phyloP scores from a whole-genome alignment of 768 basidiomycete species.

The Austroboletus festivus region DNA sequence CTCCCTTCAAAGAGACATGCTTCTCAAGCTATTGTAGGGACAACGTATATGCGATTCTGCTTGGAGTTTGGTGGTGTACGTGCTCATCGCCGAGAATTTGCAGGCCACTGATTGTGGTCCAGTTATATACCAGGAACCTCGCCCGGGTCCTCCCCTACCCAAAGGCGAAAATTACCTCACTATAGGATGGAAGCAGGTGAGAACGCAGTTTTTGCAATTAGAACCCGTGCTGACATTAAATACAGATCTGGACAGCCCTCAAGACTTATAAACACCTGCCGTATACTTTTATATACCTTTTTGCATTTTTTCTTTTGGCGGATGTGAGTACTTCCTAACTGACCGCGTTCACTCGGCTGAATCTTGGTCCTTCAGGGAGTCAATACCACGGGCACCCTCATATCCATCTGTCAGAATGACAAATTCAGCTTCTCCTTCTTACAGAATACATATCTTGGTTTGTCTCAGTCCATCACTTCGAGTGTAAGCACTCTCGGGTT shows the following conservation, averaged over 20 bases:
- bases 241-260: constrained; percentile 70
- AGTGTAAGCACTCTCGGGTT: constrained; percentile 70
- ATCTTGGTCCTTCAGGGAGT: constrained; percentile 48
- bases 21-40: constrained; percentile 38
- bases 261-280: constrained; percentile 78
- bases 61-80: constrained; percentile 88
- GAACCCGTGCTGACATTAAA: not conserved
- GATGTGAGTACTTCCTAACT: constrained; percentile 44
- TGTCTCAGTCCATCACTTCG: constrained; percentile 73
- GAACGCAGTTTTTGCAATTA: not conserved
- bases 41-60: constrained; percentile 73
- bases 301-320: constrained; percentile 74
- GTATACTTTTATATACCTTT: constrained; percentile 77
- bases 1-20: not conserved
- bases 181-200: constrained; percentile 82
- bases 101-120: not conserved
- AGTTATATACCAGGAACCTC: constrained; percentile 83
- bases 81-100: not conserved
- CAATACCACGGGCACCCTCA: constrained; percentile 75
- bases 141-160: constrained; percentile 76
- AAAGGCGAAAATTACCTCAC: constrained; percentile 75
- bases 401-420: constrained; percentile 76
- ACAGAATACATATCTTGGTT: constrained; percentile 73
- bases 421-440: constrained; percentile 81
- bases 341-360: not conserved